These are phyloP conservation scores for Saksenaea vasiformis DNA, from an alignment of 371 early-diverging fungal genomes.

Conservation along the genomic window DNA sequence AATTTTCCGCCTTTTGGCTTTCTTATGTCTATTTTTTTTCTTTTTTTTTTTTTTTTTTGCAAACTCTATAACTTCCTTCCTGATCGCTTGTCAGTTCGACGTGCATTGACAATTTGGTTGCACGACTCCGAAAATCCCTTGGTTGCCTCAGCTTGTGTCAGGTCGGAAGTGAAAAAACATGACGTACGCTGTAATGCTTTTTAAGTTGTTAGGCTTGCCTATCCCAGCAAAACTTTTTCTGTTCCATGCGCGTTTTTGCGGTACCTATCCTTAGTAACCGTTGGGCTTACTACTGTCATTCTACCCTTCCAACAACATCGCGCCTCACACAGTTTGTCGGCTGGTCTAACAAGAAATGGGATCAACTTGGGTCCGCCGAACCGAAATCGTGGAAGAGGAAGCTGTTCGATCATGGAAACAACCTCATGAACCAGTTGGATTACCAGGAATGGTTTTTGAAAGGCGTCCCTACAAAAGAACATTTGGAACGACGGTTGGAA, in stretches of 20 bases:
- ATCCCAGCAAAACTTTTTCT: not conserved
- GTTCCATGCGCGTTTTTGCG: constrained; percentile 43
- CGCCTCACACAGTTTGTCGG: constrained; percentile 54
- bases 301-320: constrained; percentile 38
- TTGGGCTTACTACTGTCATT: constrained; percentile 59
- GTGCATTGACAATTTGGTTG: no score
- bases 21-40: no score
- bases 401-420: constrained; percentile 62
- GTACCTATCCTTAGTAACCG: constrained; percentile 48
- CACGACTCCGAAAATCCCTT: no score
- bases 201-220: not conserved
- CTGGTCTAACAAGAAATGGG: constrained; percentile 70
- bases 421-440: constrained; percentile 72
- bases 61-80: no score
- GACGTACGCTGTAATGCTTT: no score
- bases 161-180: no score
- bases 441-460: constrained; percentile 83
- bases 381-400: constrained; percentile 60
- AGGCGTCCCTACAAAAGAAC: constrained; percentile 63
- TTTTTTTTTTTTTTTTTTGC: no score
- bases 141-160: no score
- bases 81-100: no score
- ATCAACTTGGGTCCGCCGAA: constrained; percentile 47
- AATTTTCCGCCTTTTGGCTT: no score
- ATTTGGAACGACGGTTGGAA: constrained; percentile 36